Evolutionary conservation across 129 eudicot species (phyloP).

Genomic region (Flaveria sonorensis): DNA sequence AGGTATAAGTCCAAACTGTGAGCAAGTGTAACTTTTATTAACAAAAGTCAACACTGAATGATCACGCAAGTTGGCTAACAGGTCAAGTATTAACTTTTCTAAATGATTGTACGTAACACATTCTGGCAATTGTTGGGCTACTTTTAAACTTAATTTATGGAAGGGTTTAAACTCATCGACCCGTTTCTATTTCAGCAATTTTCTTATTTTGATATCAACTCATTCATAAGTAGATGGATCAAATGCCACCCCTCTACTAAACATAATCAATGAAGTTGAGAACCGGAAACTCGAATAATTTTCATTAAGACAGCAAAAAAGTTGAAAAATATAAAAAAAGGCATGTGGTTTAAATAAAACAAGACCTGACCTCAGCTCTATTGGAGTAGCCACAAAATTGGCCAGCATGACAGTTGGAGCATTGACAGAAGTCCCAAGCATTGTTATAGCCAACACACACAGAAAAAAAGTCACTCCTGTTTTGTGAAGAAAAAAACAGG

Average conservation of each 20-base stretch:
- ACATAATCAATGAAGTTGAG: neutral
- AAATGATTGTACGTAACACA: neutral
- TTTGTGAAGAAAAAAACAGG: constrained; percentile 23
- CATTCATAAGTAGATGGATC: neutral
- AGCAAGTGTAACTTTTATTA: constrained; percentile 5
- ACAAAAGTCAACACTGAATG: constrained; percentile 19
- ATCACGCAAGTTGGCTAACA: neutral
- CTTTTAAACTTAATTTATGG: no score
- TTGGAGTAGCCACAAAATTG: constrained; percentile 86
- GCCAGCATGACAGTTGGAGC: constrained; percentile 84
- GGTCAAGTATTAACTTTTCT: neutral
- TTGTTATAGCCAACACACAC: constrained; percentile 78
- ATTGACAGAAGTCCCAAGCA: constrained; percentile 67
- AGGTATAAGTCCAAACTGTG: neutral
- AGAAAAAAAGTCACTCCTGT: constrained; percentile 89
- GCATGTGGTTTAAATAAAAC: constrained; percentile 1
- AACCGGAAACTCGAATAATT: neutral
- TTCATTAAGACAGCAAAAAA: constrained; percentile 3
- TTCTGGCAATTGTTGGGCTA: no score
- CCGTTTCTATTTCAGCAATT: neutral
- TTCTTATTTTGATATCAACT: neutral
- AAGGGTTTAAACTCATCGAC: neutral
- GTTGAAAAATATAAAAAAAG: neutral
- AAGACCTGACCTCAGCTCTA: constrained; percentile 74
- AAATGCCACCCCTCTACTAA: neutral